These are phyloP conservation scores for Ceratocystis alfenasii DNA, from an alignment of 2,329 filamentous ascomycete species.

Conservation along the genomic window DNA sequence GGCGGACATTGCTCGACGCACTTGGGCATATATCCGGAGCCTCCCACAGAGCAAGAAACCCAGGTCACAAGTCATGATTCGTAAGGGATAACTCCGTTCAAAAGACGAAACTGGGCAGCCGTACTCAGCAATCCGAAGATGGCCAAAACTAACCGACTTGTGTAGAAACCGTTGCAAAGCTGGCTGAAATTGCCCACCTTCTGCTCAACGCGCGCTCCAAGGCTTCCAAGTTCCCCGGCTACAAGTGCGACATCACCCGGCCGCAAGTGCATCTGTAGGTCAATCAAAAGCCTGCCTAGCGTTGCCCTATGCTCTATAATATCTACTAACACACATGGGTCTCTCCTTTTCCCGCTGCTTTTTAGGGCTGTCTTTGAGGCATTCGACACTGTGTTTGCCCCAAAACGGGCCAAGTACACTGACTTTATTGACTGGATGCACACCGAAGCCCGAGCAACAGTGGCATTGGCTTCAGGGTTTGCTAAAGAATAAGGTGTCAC, in stretches of 20 bases:
- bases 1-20: conserved; percentile 64
- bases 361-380: conserved; percentile 55
- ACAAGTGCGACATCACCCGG: conserved; percentile 37
- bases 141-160: conserved; percentile 31
- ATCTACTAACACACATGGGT: not conserved
- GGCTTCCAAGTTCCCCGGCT: conserved; percentile 37
- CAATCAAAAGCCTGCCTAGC: not conserved
- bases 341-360: not conserved
- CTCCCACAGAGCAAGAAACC: conserved; percentile 48
- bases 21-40: conserved; percentile 49
- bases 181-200: conserved; percentile 52
- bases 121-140: not conserved
- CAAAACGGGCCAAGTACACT: conserved; percentile 59
- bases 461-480: conserved; percentile 1
- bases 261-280: conserved; percentile 22
- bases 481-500: not conserved
- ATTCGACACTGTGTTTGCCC: conserved; percentile 54
- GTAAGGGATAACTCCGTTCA: conserved; percentile 34
- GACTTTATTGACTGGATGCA: conserved; percentile 58
- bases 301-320: too few relatives aligned
- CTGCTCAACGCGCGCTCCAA: conserved; percentile 48
- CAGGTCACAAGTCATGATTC: conserved; percentile 46
- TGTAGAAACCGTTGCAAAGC: conserved; percentile 50
- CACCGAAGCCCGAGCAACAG: conserved; percentile 31
- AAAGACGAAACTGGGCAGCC: not conserved